Evolutionary conservation across 2,329 filamentous ascomycete species (phyloP), one percentile per base, ranked within the genome.

Genomic region (Calycina herbarum): DNA sequence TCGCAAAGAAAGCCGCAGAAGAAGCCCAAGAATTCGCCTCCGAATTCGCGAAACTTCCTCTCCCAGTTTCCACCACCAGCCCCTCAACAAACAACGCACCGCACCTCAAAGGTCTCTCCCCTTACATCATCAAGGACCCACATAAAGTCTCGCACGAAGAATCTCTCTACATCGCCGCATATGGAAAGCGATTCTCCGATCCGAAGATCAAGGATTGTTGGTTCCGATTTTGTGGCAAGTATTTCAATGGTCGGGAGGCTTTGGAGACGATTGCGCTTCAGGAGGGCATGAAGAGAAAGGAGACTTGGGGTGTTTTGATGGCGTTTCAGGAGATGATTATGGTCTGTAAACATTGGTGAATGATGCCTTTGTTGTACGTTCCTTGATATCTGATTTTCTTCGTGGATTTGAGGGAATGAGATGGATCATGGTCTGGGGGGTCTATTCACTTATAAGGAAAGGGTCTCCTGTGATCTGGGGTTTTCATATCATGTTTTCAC

Each of bases 261-360:
- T 82, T 98, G 66, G 95, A 99, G 79, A 89, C 94, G 72, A 90
- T 99, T 70, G 87, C 91, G 1, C 81, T 95, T n/a, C 85, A 90
- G 64, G 93, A 97, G 78, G 91, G 91, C 5, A 85, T 96, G 80
- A 96, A 95, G 81, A 83, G 93, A 64, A 96, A 94, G 79, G 89
- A 91, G 71, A 84, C 93, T 15, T 93, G 91, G 81, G 84, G 85
- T 58, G 80, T 89, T 63, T 77, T 91, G 64, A 84, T 83, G 51
- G 79, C 80, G n/a, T 88, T 89, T 83, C 85, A 86, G 69, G 89
- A 92, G 74, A 85, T 89, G 77, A 74, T 93, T 24, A 76, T 93
- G 3, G 85, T 85, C 70, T 86, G 88, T 60, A 82, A 88, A 62
- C 90, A 93, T 76, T 93, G 90, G 89, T 93, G 56, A 57, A 4